Evolutionary conservation across 2,329 filamentous ascomycete genomes (phyloP).

Genomic region (Diplodia intermedia): DNA sequence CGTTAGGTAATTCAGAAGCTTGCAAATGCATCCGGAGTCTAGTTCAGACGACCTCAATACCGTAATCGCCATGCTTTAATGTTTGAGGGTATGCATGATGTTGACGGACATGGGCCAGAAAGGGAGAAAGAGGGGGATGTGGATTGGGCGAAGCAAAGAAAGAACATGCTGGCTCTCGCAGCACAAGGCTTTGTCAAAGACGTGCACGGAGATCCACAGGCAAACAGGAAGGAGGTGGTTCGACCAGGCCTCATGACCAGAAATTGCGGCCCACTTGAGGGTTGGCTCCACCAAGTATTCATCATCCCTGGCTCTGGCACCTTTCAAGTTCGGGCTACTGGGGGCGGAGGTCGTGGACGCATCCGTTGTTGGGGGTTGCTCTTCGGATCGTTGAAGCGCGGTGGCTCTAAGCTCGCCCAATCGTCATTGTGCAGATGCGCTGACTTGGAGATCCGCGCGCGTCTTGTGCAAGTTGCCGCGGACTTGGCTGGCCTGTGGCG

Average conservation of each 20-base stretch:
- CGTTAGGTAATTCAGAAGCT: neutral
- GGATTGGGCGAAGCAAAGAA: neutral
- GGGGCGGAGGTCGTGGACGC: neutral
- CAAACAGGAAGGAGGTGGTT: neutral
- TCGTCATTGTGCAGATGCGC: slow-evolving; percentile 27
- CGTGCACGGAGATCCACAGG: neutral
- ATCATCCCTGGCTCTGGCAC: neutral
- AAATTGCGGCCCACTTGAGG: neutral
- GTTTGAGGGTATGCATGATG: neutral
- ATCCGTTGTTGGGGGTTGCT: neutral
- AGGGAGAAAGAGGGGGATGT: neutral
- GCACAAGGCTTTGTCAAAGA: too few species aligned
- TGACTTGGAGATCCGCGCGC: neutral
- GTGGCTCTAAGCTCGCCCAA: slow-evolving; percentile 23
- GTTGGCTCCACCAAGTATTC: neutral
- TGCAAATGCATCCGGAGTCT: neutral
- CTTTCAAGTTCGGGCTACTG: neutral
- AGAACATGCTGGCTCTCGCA: neutral
- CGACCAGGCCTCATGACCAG: slow-evolving; percentile 3
- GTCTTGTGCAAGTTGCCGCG: neutral
- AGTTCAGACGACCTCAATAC: neutral
- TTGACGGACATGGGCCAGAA: neutral
- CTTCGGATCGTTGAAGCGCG: neutral
- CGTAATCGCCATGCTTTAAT: neutral
- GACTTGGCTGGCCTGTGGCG: neutral